Evolutionary conservation across 192 early-diverging fungal genomes (phyloP).

Genomic region (Coemansia sp.): DNA sequence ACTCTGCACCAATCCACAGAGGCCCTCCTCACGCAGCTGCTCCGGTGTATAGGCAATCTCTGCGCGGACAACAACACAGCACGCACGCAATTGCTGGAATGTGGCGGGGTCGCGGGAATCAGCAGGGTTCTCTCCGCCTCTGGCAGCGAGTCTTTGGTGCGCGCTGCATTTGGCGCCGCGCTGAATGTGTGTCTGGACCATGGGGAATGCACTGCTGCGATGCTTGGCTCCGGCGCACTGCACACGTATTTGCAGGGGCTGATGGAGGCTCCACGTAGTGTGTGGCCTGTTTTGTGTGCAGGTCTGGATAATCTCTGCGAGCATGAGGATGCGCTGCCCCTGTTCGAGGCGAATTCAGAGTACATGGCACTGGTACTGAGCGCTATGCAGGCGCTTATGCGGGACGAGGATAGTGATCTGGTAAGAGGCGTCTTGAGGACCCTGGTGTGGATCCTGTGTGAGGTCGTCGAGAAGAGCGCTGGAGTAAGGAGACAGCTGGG

Average conservation of each 20-base stretch:
- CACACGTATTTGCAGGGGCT: conserved; percentile 16
- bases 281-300: conserved; percentile 24
- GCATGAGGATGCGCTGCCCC: conserved; percentile 5
- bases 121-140: not conserved
- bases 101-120: conserved; percentile 10
- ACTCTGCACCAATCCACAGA: not conserved
- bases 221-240: conserved; percentile 21
- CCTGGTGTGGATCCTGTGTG: conserved; percentile 42
- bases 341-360: conserved; percentile 18
- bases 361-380: conserved; percentile 1
- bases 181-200: conserved; percentile 37
- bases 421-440: conserved; percentile 31
- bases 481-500: conserved; percentile 31
- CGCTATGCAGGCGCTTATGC: conserved; percentile 14
- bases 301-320: conserved; percentile 45
- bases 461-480: conserved; percentile 35
- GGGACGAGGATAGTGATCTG: not conserved
- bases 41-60: conserved; percentile 46
- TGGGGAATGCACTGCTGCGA: conserved; percentile 10
- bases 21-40: conserved; percentile 25
- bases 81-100: conserved; percentile 6
- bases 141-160: conserved; percentile 26
- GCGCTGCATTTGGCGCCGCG: conserved; percentile 40
- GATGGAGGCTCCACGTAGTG: not conserved
- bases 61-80: conserved; percentile 34